phyloP scores from a whole-genome alignment of 768 basidiomycete species.

The Russula ochroleuca region DNA sequence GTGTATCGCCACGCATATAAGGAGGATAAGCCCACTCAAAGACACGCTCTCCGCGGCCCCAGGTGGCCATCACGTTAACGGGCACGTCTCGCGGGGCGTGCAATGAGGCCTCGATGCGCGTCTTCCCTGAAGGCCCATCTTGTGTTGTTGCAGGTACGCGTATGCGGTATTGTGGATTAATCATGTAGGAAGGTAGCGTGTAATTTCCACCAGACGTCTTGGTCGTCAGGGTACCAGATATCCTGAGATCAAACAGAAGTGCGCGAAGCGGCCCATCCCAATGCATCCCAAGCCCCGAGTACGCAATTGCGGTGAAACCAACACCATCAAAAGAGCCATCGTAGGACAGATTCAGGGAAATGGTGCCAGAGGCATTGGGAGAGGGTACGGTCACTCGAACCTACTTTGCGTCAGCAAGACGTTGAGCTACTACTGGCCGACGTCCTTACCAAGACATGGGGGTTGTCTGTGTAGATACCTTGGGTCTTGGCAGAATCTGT shows the following conservation, averaged over 20 bases:
- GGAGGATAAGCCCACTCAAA: conserved; percentile 55
- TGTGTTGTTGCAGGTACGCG: conserved; percentile 42
- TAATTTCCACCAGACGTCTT: conserved; percentile 84
- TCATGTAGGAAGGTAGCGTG: conserved; percentile 74
- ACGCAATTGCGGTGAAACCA: conserved; percentile 66
- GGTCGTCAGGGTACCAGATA: conserved; percentile 56
- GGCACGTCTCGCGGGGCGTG: conserved; percentile 63
- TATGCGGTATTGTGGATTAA: conserved; percentile 85
- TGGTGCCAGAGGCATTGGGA: conserved; percentile 31
- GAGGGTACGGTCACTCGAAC: conserved; percentile 24
- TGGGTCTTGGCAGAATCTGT: conserved; percentile 10
- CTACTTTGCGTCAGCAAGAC: conserved; percentile 17
- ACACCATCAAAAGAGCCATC: conserved; percentile 59
- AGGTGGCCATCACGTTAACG: conserved; percentile 66
- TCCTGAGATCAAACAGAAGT: conserved; percentile 32
- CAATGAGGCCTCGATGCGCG: conserved; percentile 43
- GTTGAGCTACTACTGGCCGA: no score
- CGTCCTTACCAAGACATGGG: conserved; percentile 22
- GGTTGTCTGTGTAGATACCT: conserved; percentile 27
- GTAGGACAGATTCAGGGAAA: conserved; percentile 62
- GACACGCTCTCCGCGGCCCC: conserved; percentile 71
- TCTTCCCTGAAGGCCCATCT: conserved; percentile 33
- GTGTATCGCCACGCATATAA: not conserved
- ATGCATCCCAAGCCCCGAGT: conserved; percentile 39
- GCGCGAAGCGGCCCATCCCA: conserved; percentile 25